Base-by-base conservation (phyloP, 805 yeast species). In the Saturnispora bothae region DNA sequence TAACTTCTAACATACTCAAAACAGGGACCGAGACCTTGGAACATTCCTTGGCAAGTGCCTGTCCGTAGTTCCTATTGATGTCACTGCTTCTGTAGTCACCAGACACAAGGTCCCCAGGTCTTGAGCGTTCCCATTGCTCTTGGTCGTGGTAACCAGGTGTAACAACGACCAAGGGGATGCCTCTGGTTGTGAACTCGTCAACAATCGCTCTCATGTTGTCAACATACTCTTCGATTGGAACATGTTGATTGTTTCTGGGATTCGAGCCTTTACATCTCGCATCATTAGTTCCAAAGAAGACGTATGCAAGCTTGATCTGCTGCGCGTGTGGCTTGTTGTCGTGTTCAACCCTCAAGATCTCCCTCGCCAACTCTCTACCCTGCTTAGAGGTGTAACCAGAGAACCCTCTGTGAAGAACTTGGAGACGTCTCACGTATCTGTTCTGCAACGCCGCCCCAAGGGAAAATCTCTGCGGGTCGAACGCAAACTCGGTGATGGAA, bases 271-370 rank as follows among this genome's bases (percentile, higher is more conserved):
- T 36, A 2, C 19, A 10, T 7, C 60, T 45, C 3, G 71, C 66
- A 54, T 86, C 96, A 51, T 86, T 86, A 12, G 95, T 71, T 4
- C 96, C 96, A 48, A 83, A 75, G 52, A 81, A 85, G 2, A 85
- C 60, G 9, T 76, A 72, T 42, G 75, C 63, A 9, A 58, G 31
- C 30, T 48, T 49, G 36, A 73, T 59, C 41, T 57, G 53, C 28
- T 57, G 52, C 4, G 43, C 46, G 5, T 49, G 61, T 1, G 56
- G 51, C 20, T 40, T 46, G 9, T 41, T 28, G 38, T 60, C 63
- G 33, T 70, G 57, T 43, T 76, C 83, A 4, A 56, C 49, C 17
- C 66, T 61, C 25, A 84, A 56, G 10, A 79, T 59, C 30, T 63
- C 57, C n/a, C 72, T 71, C 4, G 71, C 48, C 4, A 83, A 47